Conservation (phyloP, 495 filamentous ascomycete species). For the Aspergillus sparsus region DNA sequence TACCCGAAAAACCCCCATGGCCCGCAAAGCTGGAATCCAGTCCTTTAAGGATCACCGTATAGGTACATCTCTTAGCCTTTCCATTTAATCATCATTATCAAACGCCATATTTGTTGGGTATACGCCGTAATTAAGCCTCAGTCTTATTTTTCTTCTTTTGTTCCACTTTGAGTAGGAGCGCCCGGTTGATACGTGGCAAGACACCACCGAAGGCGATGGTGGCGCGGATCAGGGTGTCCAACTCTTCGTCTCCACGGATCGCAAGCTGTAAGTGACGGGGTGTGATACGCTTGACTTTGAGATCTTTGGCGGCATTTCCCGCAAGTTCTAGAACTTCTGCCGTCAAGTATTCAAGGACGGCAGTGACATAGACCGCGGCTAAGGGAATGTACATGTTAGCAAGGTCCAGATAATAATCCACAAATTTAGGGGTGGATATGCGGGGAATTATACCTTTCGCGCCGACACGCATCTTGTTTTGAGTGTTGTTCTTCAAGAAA, state of each 20-base stretch:
- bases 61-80: slow-evolving; percentile 10
- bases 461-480: slow-evolving; percentile 99
- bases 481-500: slow-evolving; percentile 98
- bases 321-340: slow-evolving; percentile 98
- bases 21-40: slow-evolving; percentile 16
- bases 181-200: slow-evolving; percentile 97
- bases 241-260: slow-evolving; percentile 97
- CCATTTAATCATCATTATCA: slow-evolving; percentile 32
- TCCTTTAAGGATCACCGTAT: slow-evolving; percentile 17
- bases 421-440: slow-evolving; percentile 8
- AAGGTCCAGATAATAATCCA: background rate
- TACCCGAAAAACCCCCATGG: background rate
- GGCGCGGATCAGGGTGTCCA: slow-evolving; percentile 94
- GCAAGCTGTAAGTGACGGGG: slow-evolving; percentile 97
- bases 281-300: slow-evolving; percentile 99
- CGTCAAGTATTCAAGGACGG: slow-evolving; percentile 96
- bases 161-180: slow-evolving; percentile 95
- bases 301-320: slow-evolving; percentile 97
- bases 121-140: slow-evolving; percentile 39
- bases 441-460: slow-evolving; percentile 66
- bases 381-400: slow-evolving; percentile 21
- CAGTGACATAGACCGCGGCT: slow-evolving; percentile 97
- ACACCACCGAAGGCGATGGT: slow-evolving; percentile 99
- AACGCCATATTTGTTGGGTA: slow-evolving; percentile 35
- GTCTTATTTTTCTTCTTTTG: slow-evolving; percentile 97